phyloP scores from a whole-genome alignment of 208 protist genomes.

The Acanthamoeba rhysodes region DNA sequence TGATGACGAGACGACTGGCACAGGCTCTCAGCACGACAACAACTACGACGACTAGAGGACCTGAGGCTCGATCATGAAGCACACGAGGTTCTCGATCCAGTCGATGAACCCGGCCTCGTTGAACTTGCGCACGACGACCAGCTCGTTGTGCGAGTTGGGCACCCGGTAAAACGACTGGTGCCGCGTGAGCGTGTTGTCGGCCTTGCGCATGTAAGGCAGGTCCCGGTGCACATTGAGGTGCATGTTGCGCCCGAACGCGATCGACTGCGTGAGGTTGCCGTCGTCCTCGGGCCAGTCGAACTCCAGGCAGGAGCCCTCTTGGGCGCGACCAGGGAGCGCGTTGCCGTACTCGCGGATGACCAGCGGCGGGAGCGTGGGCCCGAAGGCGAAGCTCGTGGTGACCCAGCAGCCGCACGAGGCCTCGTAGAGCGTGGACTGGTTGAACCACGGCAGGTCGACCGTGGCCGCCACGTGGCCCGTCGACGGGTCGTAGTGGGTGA shows the following conservation, averaged over 20 bases:
- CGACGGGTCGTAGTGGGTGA: neutral
- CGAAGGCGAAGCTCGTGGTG: neutral
- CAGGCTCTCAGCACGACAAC: no score
- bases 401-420: neutral
- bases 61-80: neutral
- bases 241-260: neutral
- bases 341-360: constrained; percentile 14
- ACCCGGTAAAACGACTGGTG: neutral
- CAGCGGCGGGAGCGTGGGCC: neutral
- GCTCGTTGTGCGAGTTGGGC: neutral
- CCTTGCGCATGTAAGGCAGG: neutral
- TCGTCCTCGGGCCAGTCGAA: neutral
- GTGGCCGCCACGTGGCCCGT: neutral
- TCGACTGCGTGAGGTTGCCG: neutral
- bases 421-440: neutral
- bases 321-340: neutral
- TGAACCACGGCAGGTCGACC: neutral
- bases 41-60: no score
- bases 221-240: neutral
- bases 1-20: no score
- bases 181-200: neutral
- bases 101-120: neutral
- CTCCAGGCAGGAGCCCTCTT: neutral
- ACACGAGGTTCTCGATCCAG: neutral
- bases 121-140: neutral